Conservation (phyloP, 805 yeast genomes). For the Pichia ethanolica region DNA sequence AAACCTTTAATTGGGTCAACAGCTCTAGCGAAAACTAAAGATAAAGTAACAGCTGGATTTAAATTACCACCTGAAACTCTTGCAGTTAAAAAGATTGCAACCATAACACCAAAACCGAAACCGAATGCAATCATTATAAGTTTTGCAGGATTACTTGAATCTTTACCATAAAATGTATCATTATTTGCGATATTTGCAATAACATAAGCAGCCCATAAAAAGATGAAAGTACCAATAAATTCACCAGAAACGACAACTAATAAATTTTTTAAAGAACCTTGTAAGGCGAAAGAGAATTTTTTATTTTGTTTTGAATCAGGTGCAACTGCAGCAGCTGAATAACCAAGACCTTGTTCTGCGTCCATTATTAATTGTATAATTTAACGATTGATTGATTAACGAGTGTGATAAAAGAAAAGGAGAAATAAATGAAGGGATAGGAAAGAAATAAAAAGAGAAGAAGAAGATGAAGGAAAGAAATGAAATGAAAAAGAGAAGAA, state of each 20-base stretch:
- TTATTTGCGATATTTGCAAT: slow-evolving; percentile 75
- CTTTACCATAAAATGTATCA: slow-evolving; percentile 26
- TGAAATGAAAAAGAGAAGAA: not conserved
- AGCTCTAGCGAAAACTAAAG: slow-evolving; percentile 66
- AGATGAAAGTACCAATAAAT: slow-evolving; percentile 79
- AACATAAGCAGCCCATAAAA: slow-evolving; percentile 72
- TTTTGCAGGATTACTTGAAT: slow-evolving; percentile 46
- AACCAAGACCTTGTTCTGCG: slow-evolving; percentile 34
- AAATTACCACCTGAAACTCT: slow-evolving; percentile 84
- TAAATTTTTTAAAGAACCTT: slow-evolving; percentile 44
- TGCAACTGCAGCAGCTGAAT: slow-evolving; percentile 32
- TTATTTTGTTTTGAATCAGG: slow-evolving; percentile 17
- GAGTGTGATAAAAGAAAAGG: not conserved
- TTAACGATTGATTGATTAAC: not conserved
- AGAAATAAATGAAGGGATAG: not conserved
- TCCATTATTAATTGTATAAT: slow-evolving; percentile 17
- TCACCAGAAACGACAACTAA: slow-evolving; percentile 68
- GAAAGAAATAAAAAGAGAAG: not conserved
- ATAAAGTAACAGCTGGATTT: slow-evolving; percentile 80
- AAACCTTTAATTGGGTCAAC: slow-evolving; percentile 65
- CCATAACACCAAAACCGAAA: slow-evolving; percentile 80
- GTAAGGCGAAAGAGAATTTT: slow-evolving; percentile 27
- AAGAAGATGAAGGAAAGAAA: not conserved
- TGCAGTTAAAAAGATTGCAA: slow-evolving; percentile 59
- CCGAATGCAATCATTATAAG: slow-evolving; percentile 77